Percentiles rank a stretch among this genome's conserved stretches.
phyloP scores from a whole-genome alignment of 805 yeast genomes.

The Saccharomycopsis fodiens region DNA sequence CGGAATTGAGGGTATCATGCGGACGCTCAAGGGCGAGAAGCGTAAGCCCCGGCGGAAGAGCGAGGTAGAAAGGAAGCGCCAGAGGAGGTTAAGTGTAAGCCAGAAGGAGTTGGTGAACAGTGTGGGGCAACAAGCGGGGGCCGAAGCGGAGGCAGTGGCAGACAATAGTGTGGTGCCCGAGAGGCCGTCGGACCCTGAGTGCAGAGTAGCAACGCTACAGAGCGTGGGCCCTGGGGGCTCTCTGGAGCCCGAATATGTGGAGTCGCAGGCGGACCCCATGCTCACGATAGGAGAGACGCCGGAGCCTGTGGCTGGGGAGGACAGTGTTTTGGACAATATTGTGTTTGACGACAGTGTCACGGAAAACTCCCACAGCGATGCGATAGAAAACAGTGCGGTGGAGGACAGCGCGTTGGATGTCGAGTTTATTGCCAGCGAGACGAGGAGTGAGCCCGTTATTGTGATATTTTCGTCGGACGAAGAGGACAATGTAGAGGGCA shows the following conservation, averaged over 20 bases:
- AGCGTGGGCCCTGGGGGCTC: too few species aligned
- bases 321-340: conserved; percentile 10
- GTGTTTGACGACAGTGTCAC: too few species aligned
- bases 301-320: conserved; percentile 1
- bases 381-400: conserved; percentile 8
- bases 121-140: too few species aligned
- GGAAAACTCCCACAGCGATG: too few species aligned
- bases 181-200: too few species aligned
- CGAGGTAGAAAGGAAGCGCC: background rate
- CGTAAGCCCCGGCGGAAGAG: background rate
- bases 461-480: conserved; percentile 21
- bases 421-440: conserved; percentile 2
- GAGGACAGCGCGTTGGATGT: conserved; percentile 18
- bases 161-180: background rate
- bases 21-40: background rate
- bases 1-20: background rate
- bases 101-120: too few species aligned
- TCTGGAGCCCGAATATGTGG: too few species aligned
- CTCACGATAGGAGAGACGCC: too few species aligned
- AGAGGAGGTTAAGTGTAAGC: too few species aligned
- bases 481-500: conserved; percentile 17
- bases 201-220: too few species aligned
- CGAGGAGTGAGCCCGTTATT: background rate
- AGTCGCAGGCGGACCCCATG: conserved; percentile 1
- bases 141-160: background rate